Base-by-base conservation (phyloP, 2,329 filamentous ascomycete genomes). In the Thielaviopsis cerberus region DNA sequence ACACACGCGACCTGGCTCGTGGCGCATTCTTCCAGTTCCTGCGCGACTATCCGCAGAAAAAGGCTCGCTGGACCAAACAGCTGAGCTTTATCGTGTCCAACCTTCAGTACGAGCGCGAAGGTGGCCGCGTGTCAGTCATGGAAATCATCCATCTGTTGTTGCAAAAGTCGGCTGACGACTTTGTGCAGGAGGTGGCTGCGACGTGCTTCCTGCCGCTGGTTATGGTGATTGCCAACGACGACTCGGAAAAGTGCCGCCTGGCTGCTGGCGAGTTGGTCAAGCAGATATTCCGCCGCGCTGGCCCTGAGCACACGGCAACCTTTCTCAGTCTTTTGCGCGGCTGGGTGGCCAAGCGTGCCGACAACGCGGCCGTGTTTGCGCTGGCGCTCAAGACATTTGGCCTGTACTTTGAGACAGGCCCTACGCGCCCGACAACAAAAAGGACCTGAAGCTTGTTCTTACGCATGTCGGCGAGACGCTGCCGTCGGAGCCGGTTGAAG, bases 21-120 rank as follows among this genome's bases (percentile, higher is more conserved):
- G 88, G 88, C 22, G 85, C 88, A 15, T 98, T 94, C 70, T 85
- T 95, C 69, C 88, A 96, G 64, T 98, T 98, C 71, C 74, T 98
- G 58, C 81, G 90, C 63, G 89, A 96, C 57, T 98, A 96, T 66
- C 91, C 92, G 0, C 92, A 97, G 68, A 88, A 86, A 65, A 90
- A 89, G 69, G 86, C 82, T 62, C 79, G 92, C 15, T 94, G 92
- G 83, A 78, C 80, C 45, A 94, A 94, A 68, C 91, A 97, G 67
- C 77, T 96, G 55, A 81, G 78, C 58, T 98, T 97, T 67, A 76
- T 98, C 54, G 79, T 94, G 54, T 86, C 87, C 65, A 98, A 98
- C 66, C 74, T 98, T 63, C 84, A 91, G 61, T 98, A 96, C 68
- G 82, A 91, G 51, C 82, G 94, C 65, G 83, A 89, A 64, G 86